Evolutionary conservation across 2,329 filamentous ascomycete species (phyloP).

Genomic region (Neofusicoccum kwambonambiense): DNA sequence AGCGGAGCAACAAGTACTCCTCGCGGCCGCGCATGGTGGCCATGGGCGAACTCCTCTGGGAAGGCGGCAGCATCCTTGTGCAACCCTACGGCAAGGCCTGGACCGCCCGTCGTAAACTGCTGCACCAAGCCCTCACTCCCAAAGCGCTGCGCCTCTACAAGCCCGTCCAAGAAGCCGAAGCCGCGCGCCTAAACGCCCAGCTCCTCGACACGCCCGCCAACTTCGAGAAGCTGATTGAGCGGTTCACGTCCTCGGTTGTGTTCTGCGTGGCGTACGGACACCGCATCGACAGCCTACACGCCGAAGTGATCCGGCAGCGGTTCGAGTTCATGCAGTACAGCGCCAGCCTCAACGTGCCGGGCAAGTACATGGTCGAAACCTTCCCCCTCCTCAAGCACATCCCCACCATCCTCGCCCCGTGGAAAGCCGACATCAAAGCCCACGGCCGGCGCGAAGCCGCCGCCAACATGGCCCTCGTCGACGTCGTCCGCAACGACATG

Average conservation of each 20-base stretch:
- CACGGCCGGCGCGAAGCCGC: constrained; percentile 39
- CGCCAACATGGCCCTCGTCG: constrained; percentile 44
- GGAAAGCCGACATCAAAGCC: constrained; percentile 47
- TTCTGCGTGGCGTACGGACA: constrained; percentile 54
- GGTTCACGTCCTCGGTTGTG: constrained; percentile 51
- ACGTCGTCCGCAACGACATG: constrained; percentile 41
- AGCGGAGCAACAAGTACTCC: constrained; percentile 46
- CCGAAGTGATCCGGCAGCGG: constrained; percentile 48
- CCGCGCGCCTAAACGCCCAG: constrained; percentile 44
- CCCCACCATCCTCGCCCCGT: constrained; percentile 46
- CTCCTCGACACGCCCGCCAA: constrained; percentile 40
- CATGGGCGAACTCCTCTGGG: constrained; percentile 47
- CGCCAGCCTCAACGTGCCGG: constrained; percentile 48
- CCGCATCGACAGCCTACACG: constrained; percentile 48
- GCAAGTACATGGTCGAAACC: constrained; percentile 47
- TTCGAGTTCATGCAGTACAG: constrained; percentile 52
- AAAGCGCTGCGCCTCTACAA: constrained; percentile 47
- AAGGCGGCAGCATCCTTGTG: constrained; percentile 46
- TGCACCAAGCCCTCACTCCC: constrained; percentile 47
- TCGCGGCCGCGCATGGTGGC: constrained; percentile 47
- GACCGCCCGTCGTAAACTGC: constrained; percentile 43
- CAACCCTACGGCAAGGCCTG: constrained; percentile 52
- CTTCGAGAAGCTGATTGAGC: constrained; percentile 49
- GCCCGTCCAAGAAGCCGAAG: constrained; percentile 51
- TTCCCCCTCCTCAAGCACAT: constrained; percentile 46